Evolutionary conservation across 306 rosid species (phyloP).

Genomic region (barrel medic (Medicago truncatula)): DNA sequence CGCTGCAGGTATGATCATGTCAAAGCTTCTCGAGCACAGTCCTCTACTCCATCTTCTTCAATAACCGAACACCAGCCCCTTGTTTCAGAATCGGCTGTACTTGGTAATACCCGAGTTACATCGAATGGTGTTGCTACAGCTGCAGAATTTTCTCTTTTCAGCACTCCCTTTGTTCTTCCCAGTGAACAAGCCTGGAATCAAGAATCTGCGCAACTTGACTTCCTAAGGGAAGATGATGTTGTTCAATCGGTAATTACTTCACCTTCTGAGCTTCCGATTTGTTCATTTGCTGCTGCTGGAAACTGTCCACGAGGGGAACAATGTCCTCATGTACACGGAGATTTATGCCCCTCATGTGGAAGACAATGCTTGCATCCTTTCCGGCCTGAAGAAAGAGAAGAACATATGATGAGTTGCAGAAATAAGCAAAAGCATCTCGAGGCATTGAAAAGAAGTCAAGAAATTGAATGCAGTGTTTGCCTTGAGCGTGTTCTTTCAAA

Average conservation of each 20-base stretch:
- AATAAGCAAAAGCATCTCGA: slow-evolving; percentile 83
- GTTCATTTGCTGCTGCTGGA: slow-evolving; percentile 98
- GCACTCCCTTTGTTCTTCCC: slow-evolving; percentile 53
- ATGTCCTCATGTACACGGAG: slow-evolving; percentile 92
- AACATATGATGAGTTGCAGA: slow-evolving; percentile 74
- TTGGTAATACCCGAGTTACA: slow-evolving; percentile 43
- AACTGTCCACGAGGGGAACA: slow-evolving; percentile 85
- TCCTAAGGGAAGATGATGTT: slow-evolving; percentile 50
- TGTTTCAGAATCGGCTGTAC: slow-evolving; percentile 53
- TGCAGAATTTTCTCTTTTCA: slow-evolving; percentile 56
- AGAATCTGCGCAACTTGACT: slow-evolving; percentile 48
- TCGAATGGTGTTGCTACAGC: slow-evolving; percentile 50
- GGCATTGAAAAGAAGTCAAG: slow-evolving; percentile 86
- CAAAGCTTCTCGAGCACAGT: slow-evolving; percentile 63
- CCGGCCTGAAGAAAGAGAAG: slow-evolving; percentile 86
- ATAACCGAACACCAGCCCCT: slow-evolving; percentile 46
- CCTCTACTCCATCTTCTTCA: slow-evolving; percentile 69
- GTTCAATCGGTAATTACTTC: slow-evolving; percentile 50
- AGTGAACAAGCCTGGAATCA: slow-evolving; percentile 60
- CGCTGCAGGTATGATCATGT: slow-evolving; percentile 97
- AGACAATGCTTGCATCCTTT: slow-evolving; percentile 89
- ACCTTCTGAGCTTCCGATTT: slow-evolving; percentile 75
- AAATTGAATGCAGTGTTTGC: slow-evolving; percentile 97
- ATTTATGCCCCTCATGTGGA: slow-evolving; percentile 86
- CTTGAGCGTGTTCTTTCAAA: slow-evolving; percentile 92